Evolutionary conservation across 306 rosid genomes (phyloP), one percentile per base, ranked within the genome.

Genomic region (Dryas alaskensis): DNA sequence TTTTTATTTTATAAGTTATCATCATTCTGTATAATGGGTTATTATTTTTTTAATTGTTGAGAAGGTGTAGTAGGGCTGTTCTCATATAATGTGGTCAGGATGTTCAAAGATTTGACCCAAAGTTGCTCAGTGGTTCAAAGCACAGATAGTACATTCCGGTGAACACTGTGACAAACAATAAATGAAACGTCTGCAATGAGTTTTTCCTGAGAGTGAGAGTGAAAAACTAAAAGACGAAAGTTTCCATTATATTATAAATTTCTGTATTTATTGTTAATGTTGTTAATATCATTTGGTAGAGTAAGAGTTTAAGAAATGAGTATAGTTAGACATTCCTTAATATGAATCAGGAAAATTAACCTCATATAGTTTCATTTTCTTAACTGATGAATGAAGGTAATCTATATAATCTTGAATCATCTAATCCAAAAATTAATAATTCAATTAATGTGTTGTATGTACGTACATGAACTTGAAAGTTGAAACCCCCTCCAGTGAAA

Each of bases 101-200:
- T 53, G 45, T 72, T 81, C 61, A 78, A 76, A 76, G 79, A 65
- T 71, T 84, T 84, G 86, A 84, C 86, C 80, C 77, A 51, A 70
- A 37, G 53, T 31, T 72, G 81, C 77, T 81, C 79, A 57, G 79
- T 78, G 71, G 70, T 74, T 74, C 72, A 47, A 66, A 70, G 80
- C 60, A 42, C 70, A 76, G 85, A 84, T 82, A 75, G 88, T 81
- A 87, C 89, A 75, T 63, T 84, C 77, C 87, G 81, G 84, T 76
- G 75, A 62, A 71, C 74, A 77, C 84, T 74, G 85, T 71, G 78
- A 51, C 69, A 78, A 68, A 79, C 57, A 78, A 76, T 86, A 77
- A 88, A 84, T 82, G 89, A 78, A 82, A 74, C 89, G 87, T 81
- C 89, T 88, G 87, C 80, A 63, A 31, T 67, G 74, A 84, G 86